A percentile compares a stretch with the other conserved stretches of the same genome.
Conservation (phyloP, 2,329 filamentous ascomycete genomes). For the Botrytis tulipae region DNA sequence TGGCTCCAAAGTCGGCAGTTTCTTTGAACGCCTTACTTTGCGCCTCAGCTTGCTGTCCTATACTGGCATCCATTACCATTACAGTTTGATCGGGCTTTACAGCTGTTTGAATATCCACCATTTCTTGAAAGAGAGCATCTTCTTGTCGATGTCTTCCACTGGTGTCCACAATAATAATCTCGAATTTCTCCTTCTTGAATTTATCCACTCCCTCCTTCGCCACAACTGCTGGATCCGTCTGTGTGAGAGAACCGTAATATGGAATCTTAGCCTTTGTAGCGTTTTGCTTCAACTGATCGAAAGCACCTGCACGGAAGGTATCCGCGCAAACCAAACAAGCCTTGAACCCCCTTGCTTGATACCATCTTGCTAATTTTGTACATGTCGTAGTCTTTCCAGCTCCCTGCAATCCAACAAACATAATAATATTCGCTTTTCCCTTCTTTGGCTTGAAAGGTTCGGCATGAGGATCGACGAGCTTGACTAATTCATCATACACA, state of each 20-base stretch:
- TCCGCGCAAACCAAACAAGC: conserved; percentile 94
- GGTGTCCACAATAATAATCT: conserved; percentile 98
- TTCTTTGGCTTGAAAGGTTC: conserved; percentile 97
- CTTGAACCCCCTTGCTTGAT: conserved; percentile 89
- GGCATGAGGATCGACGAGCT: conserved; percentile 91
- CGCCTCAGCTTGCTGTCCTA: conserved; percentile 91
- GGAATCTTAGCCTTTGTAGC: conserved; percentile 98
- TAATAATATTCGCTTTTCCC: conserved; percentile 93
- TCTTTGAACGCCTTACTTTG: conserved; percentile 98
- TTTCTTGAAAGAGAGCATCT: conserved; percentile 91
- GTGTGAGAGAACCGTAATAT: conserved; percentile 94
- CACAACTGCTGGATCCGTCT: conserved; percentile 92
- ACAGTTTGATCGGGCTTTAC: conserved; percentile 94
- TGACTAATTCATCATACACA: conserved; percentile 94
- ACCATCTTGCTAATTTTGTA: conserved; percentile 94
- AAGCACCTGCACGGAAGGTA: conserved; percentile 96
- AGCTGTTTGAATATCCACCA: conserved; percentile 92
- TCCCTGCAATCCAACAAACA: conserved; percentile 98
- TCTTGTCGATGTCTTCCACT: conserved; percentile 94
- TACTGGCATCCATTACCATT: conserved; percentile 95
- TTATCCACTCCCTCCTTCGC: conserved; percentile 95
- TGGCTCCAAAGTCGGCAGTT: conserved; percentile 92
- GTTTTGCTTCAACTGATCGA: conserved; percentile 98
- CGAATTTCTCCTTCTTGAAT: conserved; percentile 98
- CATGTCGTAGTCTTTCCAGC: conserved; percentile 98